Evolutionary conservation across 2,329 filamentous ascomycete genomes (phyloP).

Genomic region (Monosporascus sp.): DNA sequence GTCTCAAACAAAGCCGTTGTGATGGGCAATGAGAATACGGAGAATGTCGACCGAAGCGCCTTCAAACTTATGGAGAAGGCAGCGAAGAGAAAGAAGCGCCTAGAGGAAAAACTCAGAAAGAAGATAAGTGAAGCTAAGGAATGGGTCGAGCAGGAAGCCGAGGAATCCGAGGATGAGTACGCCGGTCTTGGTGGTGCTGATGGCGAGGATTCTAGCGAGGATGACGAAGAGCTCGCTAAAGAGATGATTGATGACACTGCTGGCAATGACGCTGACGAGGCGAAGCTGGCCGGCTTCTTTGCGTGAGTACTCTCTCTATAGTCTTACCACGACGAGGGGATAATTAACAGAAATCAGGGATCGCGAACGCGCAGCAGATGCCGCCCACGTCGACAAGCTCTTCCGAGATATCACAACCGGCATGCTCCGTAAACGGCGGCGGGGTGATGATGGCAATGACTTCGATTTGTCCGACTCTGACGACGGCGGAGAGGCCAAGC

Average conservation of each 20-base stretch:
- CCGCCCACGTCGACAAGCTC: slow-evolving; percentile 83
- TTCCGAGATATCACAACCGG: slow-evolving; percentile 92
- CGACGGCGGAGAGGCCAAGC: slow-evolving; percentile 72
- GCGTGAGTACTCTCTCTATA: slow-evolving; percentile 60
- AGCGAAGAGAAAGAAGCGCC: slow-evolving; percentile 48
- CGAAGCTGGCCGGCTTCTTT: slow-evolving; percentile 77
- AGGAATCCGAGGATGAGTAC: slow-evolving; percentile 98
- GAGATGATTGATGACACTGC: slow-evolving; percentile 88
- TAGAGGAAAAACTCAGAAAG: slow-evolving; percentile 63
- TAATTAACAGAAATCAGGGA: slow-evolving; percentile 47
- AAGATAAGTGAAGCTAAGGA: slow-evolving; percentile 82
- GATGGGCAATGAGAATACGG: slow-evolving; percentile 3
- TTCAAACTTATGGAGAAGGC: slow-evolving; percentile 69
- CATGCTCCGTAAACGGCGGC: slow-evolving; percentile 69
- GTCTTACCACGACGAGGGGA: neutral
- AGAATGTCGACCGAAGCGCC: slow-evolving; percentile 34
- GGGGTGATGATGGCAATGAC: slow-evolving; percentile 54
- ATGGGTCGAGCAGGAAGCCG: slow-evolving; percentile 87
- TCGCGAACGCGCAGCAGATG: slow-evolving; percentile 72
- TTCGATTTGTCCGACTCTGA: slow-evolving; percentile 88
- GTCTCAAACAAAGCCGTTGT: slow-evolving; percentile 39
- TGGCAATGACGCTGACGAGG: slow-evolving; percentile 71
- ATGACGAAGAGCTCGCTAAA: slow-evolving; percentile 64
- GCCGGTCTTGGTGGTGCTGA: slow-evolving; percentile 86
- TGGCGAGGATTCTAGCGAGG: slow-evolving; percentile 76